Conservation (phyloP, 352 stramenopile genomes). For the Globisporangium orthogonon region DNA sequence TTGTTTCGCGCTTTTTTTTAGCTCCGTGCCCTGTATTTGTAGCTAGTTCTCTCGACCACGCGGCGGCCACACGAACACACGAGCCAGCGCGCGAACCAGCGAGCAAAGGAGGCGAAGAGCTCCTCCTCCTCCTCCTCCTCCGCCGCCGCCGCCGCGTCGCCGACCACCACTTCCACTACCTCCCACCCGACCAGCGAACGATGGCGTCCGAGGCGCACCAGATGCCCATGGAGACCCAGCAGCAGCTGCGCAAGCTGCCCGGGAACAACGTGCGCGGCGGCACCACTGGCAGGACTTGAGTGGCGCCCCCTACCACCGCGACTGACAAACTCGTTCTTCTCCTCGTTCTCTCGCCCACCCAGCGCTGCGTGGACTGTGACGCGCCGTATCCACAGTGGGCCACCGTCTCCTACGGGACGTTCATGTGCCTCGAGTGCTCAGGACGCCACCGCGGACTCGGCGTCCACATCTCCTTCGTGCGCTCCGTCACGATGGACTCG, state of each 20-base stretch:
- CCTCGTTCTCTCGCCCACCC: not conserved
- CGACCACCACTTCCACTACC: too few relatives aligned
- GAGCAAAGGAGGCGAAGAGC: not conserved
- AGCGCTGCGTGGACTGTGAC: slow-evolving; percentile 92
- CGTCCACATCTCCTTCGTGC: slow-evolving; percentile 92
- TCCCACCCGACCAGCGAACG: not conserved
- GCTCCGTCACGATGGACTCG: slow-evolving; percentile 83
- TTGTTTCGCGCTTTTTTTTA: too few relatives aligned
- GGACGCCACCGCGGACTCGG: slow-evolving; percentile 88
- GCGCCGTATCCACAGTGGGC: slow-evolving; percentile 93
- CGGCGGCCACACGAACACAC: not conserved
- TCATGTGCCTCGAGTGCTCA: slow-evolving; percentile 95
- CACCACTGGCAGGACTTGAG: too few relatives aligned
- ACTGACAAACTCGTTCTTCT: not conserved
- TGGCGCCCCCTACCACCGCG: too few relatives aligned
- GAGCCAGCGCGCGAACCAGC: not conserved
- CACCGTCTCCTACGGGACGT: slow-evolving; percentile 92
- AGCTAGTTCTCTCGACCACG: not conserved
- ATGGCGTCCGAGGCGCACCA: slow-evolving; percentile 51
- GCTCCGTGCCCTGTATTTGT: not conserved
- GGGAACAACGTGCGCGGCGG: slow-evolving; percentile 71
- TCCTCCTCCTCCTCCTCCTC: too few relatives aligned
- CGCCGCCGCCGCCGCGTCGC: too few relatives aligned
- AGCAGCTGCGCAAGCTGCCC: slow-evolving; percentile 73
- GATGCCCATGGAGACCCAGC: slow-evolving; percentile 82